Conservation (phyloP, 495 filamentous ascomycete genomes). For the Corynascus novoguineensis region DNA sequence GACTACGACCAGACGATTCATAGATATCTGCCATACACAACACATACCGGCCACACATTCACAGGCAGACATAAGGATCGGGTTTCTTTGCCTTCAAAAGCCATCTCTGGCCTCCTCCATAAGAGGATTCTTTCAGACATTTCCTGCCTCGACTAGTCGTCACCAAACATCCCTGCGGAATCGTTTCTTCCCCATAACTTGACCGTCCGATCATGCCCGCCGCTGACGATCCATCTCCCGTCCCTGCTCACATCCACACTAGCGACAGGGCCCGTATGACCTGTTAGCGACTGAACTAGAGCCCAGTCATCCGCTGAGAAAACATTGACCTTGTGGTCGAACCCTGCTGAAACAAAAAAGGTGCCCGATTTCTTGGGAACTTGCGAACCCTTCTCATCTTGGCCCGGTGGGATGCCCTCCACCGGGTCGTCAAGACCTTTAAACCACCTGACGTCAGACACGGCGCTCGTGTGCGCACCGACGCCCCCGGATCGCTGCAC, state of each 20-base stretch:
- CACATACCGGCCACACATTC: no score
- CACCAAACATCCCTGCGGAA: constrained; percentile 43
- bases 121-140: neutral
- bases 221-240: constrained; percentile 85
- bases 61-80: no score
- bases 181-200: constrained; percentile 95
- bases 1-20: no score
- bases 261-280: constrained; percentile 85
- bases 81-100: no score
- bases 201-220: constrained; percentile 88
- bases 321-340: constrained; percentile 92
- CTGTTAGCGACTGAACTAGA: constrained; percentile 76
- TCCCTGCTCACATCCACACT: constrained; percentile 82
- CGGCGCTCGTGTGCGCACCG: constrained; percentile 85
- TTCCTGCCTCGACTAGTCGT: constrained; percentile 4
- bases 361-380: constrained; percentile 67
- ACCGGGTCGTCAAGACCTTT: constrained; percentile 68
- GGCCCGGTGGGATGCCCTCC: constrained; percentile 50
- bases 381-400: constrained; percentile 57
- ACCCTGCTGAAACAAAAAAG: constrained; percentile 84
- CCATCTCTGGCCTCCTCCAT: no score
- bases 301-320: constrained; percentile 97
- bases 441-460: constrained; percentile 91
- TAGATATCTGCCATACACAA: no score
- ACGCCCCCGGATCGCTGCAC: constrained; percentile 77